Evolutionary conservation across 176 grass and related monocot genomes (phyloP).

Genomic region (Bothriochloa decipiens): DNA sequence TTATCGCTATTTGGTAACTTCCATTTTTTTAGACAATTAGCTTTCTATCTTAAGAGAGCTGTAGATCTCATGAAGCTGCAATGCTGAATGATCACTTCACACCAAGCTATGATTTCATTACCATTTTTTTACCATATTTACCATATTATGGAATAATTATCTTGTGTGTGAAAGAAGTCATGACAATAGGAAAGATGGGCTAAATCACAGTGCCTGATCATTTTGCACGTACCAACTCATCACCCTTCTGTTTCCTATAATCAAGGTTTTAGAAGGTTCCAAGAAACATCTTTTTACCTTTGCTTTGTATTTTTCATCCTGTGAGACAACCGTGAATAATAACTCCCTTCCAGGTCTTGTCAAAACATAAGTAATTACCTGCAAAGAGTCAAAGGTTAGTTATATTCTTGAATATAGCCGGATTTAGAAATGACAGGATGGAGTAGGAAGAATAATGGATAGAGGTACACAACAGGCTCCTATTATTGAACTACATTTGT

Average conservation of each 20-base stretch:
- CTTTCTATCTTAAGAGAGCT: neutral
- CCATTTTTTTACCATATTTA: neutral
- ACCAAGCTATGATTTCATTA: neutral
- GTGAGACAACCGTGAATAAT: slow-evolving; percentile 93
- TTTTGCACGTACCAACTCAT: neutral
- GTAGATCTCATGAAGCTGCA: neutral
- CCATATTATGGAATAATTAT: neutral
- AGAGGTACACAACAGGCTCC: neutral
- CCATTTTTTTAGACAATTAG: neutral
- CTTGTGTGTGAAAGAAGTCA: neutral
- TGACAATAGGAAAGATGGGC: neutral
- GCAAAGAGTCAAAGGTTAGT: neutral
- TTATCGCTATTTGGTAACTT: neutral
- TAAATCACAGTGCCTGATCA: slow-evolving; percentile 6
- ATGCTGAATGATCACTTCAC: neutral
- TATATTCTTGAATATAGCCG: neutral
- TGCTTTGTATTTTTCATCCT: slow-evolving; percentile 97
- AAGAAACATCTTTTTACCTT: slow-evolving; percentile 64
- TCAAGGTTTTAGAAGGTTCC: neutral
- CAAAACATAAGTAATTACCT: slow-evolving; percentile 92
- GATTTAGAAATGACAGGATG: neutral
- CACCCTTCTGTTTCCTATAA: neutral
- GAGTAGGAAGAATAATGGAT: neutral
- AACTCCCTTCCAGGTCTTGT: slow-evolving; percentile 95
- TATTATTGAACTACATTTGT: neutral